Conservation (phyloP, 164 flowering plant species). For the Malania oleifera region DNA sequence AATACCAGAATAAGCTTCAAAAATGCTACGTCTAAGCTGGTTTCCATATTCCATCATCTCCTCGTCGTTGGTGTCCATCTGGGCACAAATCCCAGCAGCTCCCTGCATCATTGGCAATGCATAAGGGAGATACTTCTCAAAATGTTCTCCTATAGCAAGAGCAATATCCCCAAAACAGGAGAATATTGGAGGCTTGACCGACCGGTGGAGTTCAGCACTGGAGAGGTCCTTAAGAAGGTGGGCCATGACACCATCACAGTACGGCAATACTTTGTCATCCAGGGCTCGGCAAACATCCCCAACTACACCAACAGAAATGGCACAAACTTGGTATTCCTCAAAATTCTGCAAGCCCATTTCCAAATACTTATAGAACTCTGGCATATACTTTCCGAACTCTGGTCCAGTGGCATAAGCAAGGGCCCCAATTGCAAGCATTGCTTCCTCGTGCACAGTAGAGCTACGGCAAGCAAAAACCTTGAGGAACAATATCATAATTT, state of each 20-base stretch:
- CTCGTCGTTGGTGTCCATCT: slow-evolving; percentile 54
- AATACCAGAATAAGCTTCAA: slow-evolving; percentile 87
- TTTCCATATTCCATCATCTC: slow-evolving; percentile 79
- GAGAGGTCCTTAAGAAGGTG: slow-evolving; percentile 67
- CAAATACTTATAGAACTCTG: slow-evolving; percentile 62
- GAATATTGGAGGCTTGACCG: slow-evolving; percentile 86
- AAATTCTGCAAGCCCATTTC: slow-evolving; percentile 83
- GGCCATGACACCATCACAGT: slow-evolving; percentile 77
- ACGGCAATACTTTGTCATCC: slow-evolving; percentile 69
- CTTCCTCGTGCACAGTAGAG: slow-evolving; percentile 87
- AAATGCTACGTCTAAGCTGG: slow-evolving; percentile 72
- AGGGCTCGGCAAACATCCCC: slow-evolving; percentile 82
- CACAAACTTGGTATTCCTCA: slow-evolving; percentile 85
- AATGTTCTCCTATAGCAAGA: slow-evolving; percentile 70
- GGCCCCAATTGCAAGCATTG: slow-evolving; percentile 89
- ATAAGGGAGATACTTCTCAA: slow-evolving; percentile 64
- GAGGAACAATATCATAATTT: slow-evolving; percentile 66
- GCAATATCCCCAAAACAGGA: slow-evolving; percentile 92
- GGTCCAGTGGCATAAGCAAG: slow-evolving; percentile 78
- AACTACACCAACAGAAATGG: slow-evolving; percentile 78
- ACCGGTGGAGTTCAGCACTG: slow-evolving; percentile 63
- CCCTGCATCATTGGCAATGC: slow-evolving; percentile 69
- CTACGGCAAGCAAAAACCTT: slow-evolving; percentile 73
- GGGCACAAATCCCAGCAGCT: slow-evolving; percentile 70
- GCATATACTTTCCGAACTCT: slow-evolving; percentile 69